These are phyloP conservation scores for Zancudomyces culisetae DNA, from an alignment of 371 early-diverging fungal species.

Conservation along the genomic window DNA sequence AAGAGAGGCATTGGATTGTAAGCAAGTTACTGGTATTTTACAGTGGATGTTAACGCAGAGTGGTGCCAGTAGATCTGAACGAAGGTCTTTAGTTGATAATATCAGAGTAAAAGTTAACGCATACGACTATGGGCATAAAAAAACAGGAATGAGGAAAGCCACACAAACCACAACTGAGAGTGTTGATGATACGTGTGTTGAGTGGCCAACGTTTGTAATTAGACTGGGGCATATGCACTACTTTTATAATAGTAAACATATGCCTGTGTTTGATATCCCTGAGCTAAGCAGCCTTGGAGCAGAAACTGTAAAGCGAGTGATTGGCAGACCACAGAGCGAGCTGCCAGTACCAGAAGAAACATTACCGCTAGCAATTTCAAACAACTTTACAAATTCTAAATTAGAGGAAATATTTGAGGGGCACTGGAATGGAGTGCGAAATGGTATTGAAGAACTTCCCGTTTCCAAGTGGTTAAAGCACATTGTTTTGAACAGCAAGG, in stretches of 20 bases:
- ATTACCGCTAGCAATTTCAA: background rate
- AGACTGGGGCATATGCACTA: background rate
- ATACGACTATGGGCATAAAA: background rate
- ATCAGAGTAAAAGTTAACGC: background rate
- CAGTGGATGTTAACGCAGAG: slow-evolving; percentile 40
- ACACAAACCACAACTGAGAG: background rate
- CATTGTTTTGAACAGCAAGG: background rate
- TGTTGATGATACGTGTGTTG: background rate
- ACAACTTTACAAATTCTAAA: background rate
- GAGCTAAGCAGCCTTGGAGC: background rate
- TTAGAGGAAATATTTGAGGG: background rate
- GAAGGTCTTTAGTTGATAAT: background rate
- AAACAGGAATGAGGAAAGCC: background rate
- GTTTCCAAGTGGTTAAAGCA: background rate
- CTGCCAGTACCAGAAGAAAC: background rate
- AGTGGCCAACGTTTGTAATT: background rate
- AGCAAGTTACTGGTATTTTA: slow-evolving; percentile 47
- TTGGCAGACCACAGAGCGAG: background rate
- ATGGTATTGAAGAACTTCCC: too few relatives aligned
- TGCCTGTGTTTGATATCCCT: background rate
- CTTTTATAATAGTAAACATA: background rate
- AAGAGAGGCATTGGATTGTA: slow-evolving; percentile 18
- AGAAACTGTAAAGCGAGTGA: background rate
- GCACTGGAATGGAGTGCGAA: background rate
- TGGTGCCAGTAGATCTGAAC: background rate